phyloP scores from a whole-genome alignment of 176 grass and related monocot genomes.

The Carex parvula region DNA sequence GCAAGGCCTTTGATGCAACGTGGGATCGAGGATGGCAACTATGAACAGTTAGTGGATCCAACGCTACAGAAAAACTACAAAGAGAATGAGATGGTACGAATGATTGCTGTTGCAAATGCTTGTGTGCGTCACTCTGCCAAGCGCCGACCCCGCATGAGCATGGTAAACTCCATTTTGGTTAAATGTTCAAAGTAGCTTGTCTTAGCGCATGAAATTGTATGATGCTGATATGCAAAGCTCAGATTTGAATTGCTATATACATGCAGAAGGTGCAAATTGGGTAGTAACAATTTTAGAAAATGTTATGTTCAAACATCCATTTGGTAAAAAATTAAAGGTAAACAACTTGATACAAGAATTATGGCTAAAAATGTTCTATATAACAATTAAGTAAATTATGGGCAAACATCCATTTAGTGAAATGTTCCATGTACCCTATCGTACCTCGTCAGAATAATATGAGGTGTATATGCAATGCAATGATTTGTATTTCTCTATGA shows the following conservation, averaged over 20 bases:
- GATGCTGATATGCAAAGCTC: neutral
- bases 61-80: slow-evolving; percentile 52
- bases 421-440: neutral
- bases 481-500: neutral
- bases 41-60: slow-evolving; percentile 69
- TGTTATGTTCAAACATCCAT: neutral
- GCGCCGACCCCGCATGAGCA: slow-evolving; percentile 76
- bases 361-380: neutral
- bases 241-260: neutral
- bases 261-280: neutral
- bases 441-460: neutral
- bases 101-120: slow-evolving; percentile 90
- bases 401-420: neutral
- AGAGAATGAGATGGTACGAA: slow-evolving; percentile 66
- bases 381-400: neutral
- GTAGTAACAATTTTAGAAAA: neutral
- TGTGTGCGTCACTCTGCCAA: slow-evolving; percentile 74
- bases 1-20: slow-evolving; percentile 75
- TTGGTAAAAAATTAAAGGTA: neutral
- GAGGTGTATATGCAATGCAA: neutral
- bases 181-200: neutral
- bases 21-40: slow-evolving; percentile 60
- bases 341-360: neutral
- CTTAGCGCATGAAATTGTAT: neutral
- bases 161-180: slow-evolving; percentile 36